Base-by-base conservation (phyloP, 805 yeast genomes). In the Cyberlindnera galapagoensis region DNA sequence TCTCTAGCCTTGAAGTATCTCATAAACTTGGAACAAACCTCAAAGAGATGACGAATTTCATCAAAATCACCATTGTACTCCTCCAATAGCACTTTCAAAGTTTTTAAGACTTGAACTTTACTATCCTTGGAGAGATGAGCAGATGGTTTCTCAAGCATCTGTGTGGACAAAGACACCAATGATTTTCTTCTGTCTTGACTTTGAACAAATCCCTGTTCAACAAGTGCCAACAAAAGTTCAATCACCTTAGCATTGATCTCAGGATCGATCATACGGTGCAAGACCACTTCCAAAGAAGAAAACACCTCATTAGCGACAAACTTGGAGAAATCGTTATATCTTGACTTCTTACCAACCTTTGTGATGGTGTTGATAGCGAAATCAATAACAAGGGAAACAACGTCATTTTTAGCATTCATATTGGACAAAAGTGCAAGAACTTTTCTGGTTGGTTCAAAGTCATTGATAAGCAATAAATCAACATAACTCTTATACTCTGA, bases 391-490 rank as follows among this genome's bases (percentile, higher is more conserved):
- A 61, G 54, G 3, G 59, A 46, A 8, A 79, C 47, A 3, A 86
- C 95, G 1, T 75, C 38, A 24, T 77, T 85, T 49, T 87, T 88
- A 3, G 81, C 78, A 35, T 71, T 65, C 1, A 57, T 52, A 44
- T 73, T 71, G 1, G 63, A 58, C 29, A 87, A 48, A 8, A 81
- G 59, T 3, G 67, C 57, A 44, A 81, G 60, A 21, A 86, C 52
- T 3, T 87, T 75, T 10, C 46, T 52, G 0, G 71, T 65, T 7
- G 86, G 71, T 2, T 70, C 62, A 31, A 57, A 64, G 28, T 79
- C 69, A 40, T 82, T 81, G 34, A 65, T 56, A 34, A 66, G 67
- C 26, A 85, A 56, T 37, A 80, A 72, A 10, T 63, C 62, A 28
- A 67, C 59, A 23, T 79, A 63, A 15, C 61, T 59, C 5, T 62